phyloP scores from a whole-genome alignment of 2,329 filamentous ascomycete species.

The Penicillium janthinellum region DNA sequence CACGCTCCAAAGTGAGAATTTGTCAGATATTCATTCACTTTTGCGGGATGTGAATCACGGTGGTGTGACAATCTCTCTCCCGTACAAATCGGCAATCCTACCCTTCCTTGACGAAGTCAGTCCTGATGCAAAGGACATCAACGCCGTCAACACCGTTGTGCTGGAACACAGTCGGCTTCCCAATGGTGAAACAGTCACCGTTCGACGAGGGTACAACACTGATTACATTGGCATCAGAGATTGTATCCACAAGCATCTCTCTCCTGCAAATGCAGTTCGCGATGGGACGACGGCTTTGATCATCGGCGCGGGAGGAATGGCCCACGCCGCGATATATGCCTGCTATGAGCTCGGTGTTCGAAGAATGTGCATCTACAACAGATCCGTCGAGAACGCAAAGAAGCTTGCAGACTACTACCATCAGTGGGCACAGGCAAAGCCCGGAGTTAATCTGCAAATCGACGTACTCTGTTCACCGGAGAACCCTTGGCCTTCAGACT shows the following conservation, averaged over 20 bases:
- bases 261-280: slow-evolving; percentile 28
- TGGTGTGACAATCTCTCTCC: slow-evolving; percentile 27
- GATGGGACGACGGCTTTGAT: slow-evolving; percentile 26
- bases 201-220: slow-evolving; percentile 32
- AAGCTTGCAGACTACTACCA: slow-evolving; percentile 23
- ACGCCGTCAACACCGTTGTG: slow-evolving; percentile 34
- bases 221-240: slow-evolving; percentile 33
- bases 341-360: slow-evolving; percentile 26
- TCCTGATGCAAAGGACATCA: slow-evolving; percentile 28
- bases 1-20: slow-evolving; percentile 5
- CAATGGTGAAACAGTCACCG: slow-evolving; percentile 1
- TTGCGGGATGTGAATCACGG: slow-evolving; percentile 14
- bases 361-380: slow-evolving; percentile 33
- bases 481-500: slow-evolving; percentile 21
- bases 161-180: slow-evolving; percentile 11
- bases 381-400: slow-evolving; percentile 23
- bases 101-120: slow-evolving; percentile 23
- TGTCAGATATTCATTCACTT: slow-evolving; percentile 16
- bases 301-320: slow-evolving; percentile 32
- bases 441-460: slow-evolving; percentile 4
- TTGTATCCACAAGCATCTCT: slow-evolving; percentile 30
- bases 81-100: slow-evolving; percentile 30
- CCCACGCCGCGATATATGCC: slow-evolving; percentile 32
- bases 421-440: slow-evolving; percentile 15
- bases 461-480: slow-evolving; percentile 15